Evolutionary conservation across 2,329 filamentous ascomycete genomes (phyloP).

Genomic region (Alternaria panax): DNA sequence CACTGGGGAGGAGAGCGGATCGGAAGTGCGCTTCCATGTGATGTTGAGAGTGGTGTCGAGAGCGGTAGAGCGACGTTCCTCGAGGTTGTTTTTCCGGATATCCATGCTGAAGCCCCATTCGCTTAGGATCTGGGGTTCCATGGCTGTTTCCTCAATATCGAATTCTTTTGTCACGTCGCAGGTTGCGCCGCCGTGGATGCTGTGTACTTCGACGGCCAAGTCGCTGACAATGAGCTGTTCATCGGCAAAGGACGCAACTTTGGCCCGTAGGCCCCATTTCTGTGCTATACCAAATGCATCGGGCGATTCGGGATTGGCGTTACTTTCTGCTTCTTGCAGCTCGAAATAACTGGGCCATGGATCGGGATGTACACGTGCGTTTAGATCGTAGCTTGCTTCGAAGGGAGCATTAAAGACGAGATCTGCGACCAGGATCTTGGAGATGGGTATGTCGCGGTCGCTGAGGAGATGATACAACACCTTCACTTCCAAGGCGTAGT

Average conservation of each 20-base stretch:
- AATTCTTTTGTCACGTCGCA: conserved; percentile 56
- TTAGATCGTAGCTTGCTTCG: conserved; percentile 88
- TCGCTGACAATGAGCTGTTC: conserved; percentile 69
- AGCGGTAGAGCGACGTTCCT: conserved; percentile 78
- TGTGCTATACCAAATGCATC: conserved; percentile 73
- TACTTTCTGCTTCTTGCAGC: conserved; percentile 55
- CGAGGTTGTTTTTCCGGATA: conserved; percentile 77
- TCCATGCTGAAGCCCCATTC: conserved; percentile 77
- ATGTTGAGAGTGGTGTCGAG: conserved; percentile 79
- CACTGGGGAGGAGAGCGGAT: conserved; percentile 38
- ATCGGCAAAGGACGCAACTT: conserved; percentile 76
- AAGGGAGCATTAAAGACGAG: conserved; percentile 83
- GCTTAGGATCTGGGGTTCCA: conserved; percentile 72
- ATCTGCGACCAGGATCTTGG: conserved; percentile 73
- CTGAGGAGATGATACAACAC: conserved; percentile 80
- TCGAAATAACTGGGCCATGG: conserved; percentile 90
- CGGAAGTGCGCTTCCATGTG: conserved; percentile 71
- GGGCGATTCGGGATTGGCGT: conserved; percentile 42
- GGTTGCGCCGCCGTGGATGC: conserved; percentile 67
- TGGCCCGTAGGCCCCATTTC: conserved; percentile 78
- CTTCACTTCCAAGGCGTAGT: conserved; percentile 75
- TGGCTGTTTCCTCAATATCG: conserved; percentile 42
- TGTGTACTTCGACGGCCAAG: conserved; percentile 68
- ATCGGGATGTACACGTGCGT: conserved; percentile 77
- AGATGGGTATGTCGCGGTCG: conserved; percentile 81